Evolutionary conservation across 208 protist species (phyloP).

Genomic region (Vickermania spadyakhi): DNA sequence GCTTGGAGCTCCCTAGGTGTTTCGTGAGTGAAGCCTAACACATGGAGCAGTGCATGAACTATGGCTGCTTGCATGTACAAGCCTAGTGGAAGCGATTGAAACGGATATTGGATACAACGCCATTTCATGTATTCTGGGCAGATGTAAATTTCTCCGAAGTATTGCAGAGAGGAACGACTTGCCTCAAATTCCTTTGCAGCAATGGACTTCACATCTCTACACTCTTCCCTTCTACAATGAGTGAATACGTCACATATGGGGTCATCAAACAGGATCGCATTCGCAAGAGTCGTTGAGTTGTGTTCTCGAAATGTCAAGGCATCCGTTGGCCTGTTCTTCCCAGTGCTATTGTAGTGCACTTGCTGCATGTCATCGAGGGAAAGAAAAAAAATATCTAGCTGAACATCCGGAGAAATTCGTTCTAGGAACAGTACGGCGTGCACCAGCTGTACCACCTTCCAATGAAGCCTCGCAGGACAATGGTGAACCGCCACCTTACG

Average conservation of each 20-base stretch:
- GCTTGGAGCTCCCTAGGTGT: conserved; percentile 30
- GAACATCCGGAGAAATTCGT: conserved; percentile 23
- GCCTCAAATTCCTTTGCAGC: background rate
- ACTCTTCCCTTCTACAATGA: too few relatives aligned
- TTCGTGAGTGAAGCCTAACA: conserved; percentile 66
- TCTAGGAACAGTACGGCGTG: conserved; percentile 33
- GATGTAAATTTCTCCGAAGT: conserved; percentile 34
- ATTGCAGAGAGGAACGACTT: conserved; percentile 1
- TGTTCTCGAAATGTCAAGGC: conserved; percentile 62
- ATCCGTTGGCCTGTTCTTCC: conserved; percentile 49
- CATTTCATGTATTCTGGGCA: conserved; percentile 55
- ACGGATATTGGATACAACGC: conserved; percentile 18
- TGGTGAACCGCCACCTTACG: conserved; percentile 22
- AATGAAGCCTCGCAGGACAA: conserved; percentile 24
- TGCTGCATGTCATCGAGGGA: conserved; percentile 29
- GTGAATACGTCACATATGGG: background rate
- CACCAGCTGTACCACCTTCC: conserved; percentile 14
- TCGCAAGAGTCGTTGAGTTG: conserved; percentile 9
- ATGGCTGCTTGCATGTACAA: conserved; percentile 56
- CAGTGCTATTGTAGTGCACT: conserved; percentile 32
- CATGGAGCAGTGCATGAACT: conserved; percentile 68
- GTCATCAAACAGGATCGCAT: conserved; percentile 33
- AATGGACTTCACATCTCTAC: background rate
- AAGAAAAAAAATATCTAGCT: conserved; percentile 43
- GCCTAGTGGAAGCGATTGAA: conserved; percentile 36